phyloP scores from a whole-genome alignment of 2,329 filamentous ascomycete genomes.

The Cladophialophora bantiana region DNA sequence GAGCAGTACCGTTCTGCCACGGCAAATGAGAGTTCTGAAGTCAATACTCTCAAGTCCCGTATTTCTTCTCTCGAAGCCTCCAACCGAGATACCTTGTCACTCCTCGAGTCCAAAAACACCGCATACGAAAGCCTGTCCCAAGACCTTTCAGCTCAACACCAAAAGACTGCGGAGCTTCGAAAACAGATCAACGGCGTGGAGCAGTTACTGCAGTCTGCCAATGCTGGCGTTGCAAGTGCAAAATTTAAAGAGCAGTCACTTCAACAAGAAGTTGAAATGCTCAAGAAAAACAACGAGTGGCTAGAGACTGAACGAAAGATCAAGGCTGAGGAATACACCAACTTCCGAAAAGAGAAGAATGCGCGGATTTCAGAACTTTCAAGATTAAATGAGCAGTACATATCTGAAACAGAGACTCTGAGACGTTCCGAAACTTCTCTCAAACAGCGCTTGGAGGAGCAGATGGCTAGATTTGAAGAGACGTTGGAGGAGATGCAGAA shows the following conservation, averaged over 20 bases:
- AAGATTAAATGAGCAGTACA: conserved; percentile 84
- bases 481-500: conserved; percentile 81
- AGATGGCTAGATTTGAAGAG: conserved; percentile 87
- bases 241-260: conserved; percentile 91
- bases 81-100: conserved; percentile 85
- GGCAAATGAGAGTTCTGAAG: conserved; percentile 69
- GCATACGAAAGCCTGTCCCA: conserved; percentile 85
- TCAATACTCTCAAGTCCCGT: conserved; percentile 78
- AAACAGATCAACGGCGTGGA: conserved; percentile 83
- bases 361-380: conserved; percentile 87
- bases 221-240: conserved; percentile 78
- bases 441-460: conserved; percentile 79
- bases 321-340: conserved; percentile 84
- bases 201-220: conserved; percentile 81
- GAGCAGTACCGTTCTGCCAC: conserved; percentile 77
- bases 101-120: conserved; percentile 87
- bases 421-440: conserved; percentile 81
- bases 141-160: conserved; percentile 86
- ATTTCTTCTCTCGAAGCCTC: conserved; percentile 88
- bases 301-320: conserved; percentile 90
- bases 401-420: conserved; percentile 76
- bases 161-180: conserved; percentile 82
- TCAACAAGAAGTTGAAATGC: conserved; percentile 86
- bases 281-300: conserved; percentile 92
- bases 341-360: conserved; percentile 93